Base-by-base conservation (phyloP, 2,329 filamentous ascomycete species). In the Neofusicoccum ribis region DNA sequence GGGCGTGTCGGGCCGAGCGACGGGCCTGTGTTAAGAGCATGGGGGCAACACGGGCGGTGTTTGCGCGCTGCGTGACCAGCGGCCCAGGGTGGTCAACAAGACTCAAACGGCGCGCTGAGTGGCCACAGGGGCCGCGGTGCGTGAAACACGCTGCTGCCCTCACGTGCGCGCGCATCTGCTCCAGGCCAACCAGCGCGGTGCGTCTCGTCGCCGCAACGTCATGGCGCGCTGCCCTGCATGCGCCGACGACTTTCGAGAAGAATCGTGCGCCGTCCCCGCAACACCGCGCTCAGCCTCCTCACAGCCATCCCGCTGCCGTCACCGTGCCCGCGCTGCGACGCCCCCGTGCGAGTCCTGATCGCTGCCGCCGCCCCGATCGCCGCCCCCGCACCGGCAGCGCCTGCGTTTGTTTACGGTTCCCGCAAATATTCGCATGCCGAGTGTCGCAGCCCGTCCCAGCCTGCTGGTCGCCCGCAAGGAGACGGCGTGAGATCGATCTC, bases 201-300 rank as follows among this genome's bases (percentile, higher is more conserved):
- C 56, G 56, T 60, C 43, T 60, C 31, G n/a, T 60, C 17, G 56
- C 43, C 31, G 27, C 27, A 36, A 49, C 56, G 56, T 60, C 56
- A 60, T 60, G 31, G 56, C 56, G 41, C 43, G n/a, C 43, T 58
- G 41, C 56, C 56, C 56, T 60, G 56, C 56, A 47, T 49, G 39
- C 39, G 27, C 39, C 54, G 54, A 36, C 54, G 14, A 44, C 56
- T 46, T 60, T 60, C 56, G 56, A 60, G 56, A 60, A 60, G 56
- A 47, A 60, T 60, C 56, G 56, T 49, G 41, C 56, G 43, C 56
- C 56, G n/a, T 60, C 43, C 56, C 56, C 56, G 56, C 56, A 60
- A 60, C 56, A 60, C 43, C 56, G 31, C 39, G 54, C 54, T 60
- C 56, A 60, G 56, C 56, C 56, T 60, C 56, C 56, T 37, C 41